A percentile compares a stretch with the other conserved stretches of the same genome.
phyloP scores from a whole-genome alignment of 2,329 filamentous ascomycete species.

The Colletotrichum plurivorum region DNA sequence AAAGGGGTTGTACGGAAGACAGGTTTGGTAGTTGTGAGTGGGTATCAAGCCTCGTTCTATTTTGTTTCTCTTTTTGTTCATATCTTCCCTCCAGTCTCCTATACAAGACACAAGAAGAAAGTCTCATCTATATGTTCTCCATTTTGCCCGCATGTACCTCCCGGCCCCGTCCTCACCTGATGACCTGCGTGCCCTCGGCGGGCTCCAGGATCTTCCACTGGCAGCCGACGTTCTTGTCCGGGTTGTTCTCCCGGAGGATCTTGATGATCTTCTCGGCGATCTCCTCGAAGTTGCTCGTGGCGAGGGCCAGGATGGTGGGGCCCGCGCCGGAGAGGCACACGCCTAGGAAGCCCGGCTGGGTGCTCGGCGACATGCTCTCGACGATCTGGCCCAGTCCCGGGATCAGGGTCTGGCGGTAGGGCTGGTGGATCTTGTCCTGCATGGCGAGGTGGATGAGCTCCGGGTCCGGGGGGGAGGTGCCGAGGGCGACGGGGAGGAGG shows the following conservation, averaged over 20 bases:
- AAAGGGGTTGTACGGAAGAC: neutral
- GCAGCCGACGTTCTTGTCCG: constrained; percentile 79
- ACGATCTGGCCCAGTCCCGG: constrained; percentile 93
- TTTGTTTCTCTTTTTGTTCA: neutral
- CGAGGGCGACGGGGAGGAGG: constrained; percentile 89
- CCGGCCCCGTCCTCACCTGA: constrained; percentile 42
- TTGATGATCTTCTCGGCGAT: constrained; percentile 86
- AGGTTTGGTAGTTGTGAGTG: neutral
- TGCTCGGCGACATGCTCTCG: constrained; percentile 88
- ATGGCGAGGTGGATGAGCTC: constrained; percentile 97
- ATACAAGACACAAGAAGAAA: neutral
- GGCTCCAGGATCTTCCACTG: constrained; percentile 91
- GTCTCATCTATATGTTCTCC: neutral
- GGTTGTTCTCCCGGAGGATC: constrained; percentile 74
- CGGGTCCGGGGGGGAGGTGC: constrained; percentile 90
- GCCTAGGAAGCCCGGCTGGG: constrained; percentile 89
- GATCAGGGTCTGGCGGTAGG: constrained; percentile 92
- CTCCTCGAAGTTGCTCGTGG: constrained; percentile 88
- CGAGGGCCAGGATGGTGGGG: constrained; percentile 93
- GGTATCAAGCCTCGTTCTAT: constrained; percentile 28
- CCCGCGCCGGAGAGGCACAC: constrained; percentile 96
- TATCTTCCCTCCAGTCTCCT: neutral
- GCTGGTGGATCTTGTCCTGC: constrained; percentile 99
- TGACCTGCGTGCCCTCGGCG: constrained; percentile 76
- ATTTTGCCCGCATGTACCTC: neutral